A percentile compares a stretch with the other conserved stretches of the same genome.
Conservation (phyloP, 2,329 filamentous ascomycete species). For the Nothophaeocryptopus gaeumannii region DNA sequence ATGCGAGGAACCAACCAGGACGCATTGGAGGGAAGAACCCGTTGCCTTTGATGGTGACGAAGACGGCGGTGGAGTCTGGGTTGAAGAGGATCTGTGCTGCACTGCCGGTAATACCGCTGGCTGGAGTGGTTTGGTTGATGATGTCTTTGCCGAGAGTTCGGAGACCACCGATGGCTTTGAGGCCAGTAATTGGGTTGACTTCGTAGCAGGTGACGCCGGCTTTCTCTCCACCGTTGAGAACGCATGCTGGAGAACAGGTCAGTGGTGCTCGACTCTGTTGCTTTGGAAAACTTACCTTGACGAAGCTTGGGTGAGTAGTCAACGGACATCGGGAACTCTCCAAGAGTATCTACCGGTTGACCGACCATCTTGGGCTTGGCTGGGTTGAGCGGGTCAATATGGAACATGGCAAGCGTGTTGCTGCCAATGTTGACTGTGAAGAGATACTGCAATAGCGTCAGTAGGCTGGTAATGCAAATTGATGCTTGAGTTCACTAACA, state of each 20-base stretch:
- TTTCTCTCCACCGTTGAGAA: slow-evolving; percentile 18
- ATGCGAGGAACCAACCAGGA: slow-evolving; percentile 14
- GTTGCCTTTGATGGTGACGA: slow-evolving; percentile 19
- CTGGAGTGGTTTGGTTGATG: slow-evolving; percentile 18
- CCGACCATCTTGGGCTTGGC: too few species aligned
- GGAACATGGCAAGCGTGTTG: too few species aligned
- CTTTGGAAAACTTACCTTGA: slow-evolving; percentile 8
- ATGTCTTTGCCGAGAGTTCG: slow-evolving; percentile 8
- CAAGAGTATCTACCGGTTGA: background rate
- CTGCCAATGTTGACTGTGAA: too few species aligned
- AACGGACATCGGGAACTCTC: slow-evolving; percentile 20
- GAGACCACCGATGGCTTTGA: slow-evolving; percentile 8
- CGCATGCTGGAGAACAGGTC: slow-evolving; percentile 9
- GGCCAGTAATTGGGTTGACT: slow-evolving; percentile 11
- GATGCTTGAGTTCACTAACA: too few species aligned
- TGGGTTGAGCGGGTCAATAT: too few species aligned
- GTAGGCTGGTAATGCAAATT: too few species aligned
- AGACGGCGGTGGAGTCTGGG: slow-evolving; percentile 18
- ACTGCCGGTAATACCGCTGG: slow-evolving; percentile 13
- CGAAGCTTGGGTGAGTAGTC: slow-evolving; percentile 16
- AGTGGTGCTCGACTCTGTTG: background rate
- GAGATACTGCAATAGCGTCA: too few species aligned
- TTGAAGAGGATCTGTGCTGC: slow-evolving; percentile 21
- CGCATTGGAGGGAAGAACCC: background rate
- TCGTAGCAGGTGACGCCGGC: slow-evolving; percentile 19